A percentile compares a stretch with the other conserved stretches of the same genome.
Conservation (phyloP, 2,329 filamentous ascomycete species). For the Nemania sp. region DNA sequence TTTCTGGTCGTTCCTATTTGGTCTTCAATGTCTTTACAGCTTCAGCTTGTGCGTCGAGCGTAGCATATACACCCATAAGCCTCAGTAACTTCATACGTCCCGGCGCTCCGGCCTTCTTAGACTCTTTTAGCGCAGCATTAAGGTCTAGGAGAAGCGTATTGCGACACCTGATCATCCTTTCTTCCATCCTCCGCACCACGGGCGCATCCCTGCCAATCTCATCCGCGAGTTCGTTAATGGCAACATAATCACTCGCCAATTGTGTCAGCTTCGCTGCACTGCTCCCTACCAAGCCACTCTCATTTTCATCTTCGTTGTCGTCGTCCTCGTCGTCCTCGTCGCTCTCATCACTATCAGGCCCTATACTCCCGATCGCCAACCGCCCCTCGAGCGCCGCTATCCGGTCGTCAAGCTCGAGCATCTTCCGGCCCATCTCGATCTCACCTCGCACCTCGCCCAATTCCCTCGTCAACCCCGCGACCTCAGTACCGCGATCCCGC, state of each 20-base stretch:
- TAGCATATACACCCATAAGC: conserved; percentile 65
- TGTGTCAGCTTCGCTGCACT: conserved; percentile 60
- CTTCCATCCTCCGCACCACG: conserved; percentile 65
- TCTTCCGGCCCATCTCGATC: conserved; percentile 70
- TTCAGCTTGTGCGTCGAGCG: conserved; percentile 64
- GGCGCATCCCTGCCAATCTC: conserved; percentile 61
- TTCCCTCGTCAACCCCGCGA: conserved; percentile 72
- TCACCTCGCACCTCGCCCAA: conserved; percentile 72
- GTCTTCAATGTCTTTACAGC: conserved; percentile 63
- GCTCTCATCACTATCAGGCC: conserved; percentile 47
- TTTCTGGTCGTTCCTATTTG: conserved; percentile 39
- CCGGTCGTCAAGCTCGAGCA: conserved; percentile 76
- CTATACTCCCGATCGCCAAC: conserved; percentile 65
- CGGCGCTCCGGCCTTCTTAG: conserved; percentile 56
- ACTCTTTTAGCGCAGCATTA: conserved; percentile 60
- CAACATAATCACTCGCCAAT: conserved; percentile 61
- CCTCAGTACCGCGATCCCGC: conserved; percentile 70
- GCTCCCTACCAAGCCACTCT: conserved; percentile 56
- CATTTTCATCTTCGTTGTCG: conserved; percentile 44
- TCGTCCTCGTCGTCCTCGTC: conserved; percentile 57
- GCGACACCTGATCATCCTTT: conserved; percentile 64
- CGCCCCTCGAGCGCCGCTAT: conserved; percentile 72
- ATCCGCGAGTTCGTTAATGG: conserved; percentile 57
- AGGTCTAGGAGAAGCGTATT: conserved; percentile 69
- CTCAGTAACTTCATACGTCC: conserved; percentile 62